Evolutionary conservation across 495 filamentous ascomycete species (phyloP), one percentile per base, ranked within the genome.

Genomic region (Hypoxylon fuscum): DNA sequence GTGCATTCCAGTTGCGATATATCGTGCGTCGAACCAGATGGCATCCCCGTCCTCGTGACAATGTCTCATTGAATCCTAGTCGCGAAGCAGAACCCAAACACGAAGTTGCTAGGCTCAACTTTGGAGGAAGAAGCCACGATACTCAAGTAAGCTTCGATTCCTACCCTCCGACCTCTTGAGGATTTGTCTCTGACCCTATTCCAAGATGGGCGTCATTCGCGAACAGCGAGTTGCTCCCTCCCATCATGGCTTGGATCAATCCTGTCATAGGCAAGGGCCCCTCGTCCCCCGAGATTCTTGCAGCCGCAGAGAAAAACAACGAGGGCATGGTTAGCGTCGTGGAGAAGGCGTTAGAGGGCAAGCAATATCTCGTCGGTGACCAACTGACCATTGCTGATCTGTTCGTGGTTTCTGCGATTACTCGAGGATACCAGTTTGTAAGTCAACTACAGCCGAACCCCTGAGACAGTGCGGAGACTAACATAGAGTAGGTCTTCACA

Each of bases 111-210:
- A 4, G 31, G 31, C 3, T 34, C 31, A 12, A 34, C 31, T 34
- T 12, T 34, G 8, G 31, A 34, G 31, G 31, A 34, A 34, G 31
- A 34, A 34, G 31, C 31, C 8, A 34, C 31, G 31, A 34, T 34
- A 4, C 10, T 34, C 31, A 34, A 34, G 31, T 34, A 34, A 34
- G 31, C n/a, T 34, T 29, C 27, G 27, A 34, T 34, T 34, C 2
- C 31, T 34, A 34, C 31, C 8, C 31, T 10, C 9, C 9, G n/a
- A 34, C 31, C n/a, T 34, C 2, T 17, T 40, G 5, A 18, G 8
- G 5, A 20, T 22, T 42, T 1, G 87, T 86, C 8, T 87, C 89
- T 3, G 55, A 74, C 5, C 77, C 90, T 3, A 82, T 8, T 42
- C 20, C 74, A 57, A 77, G 64, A 60, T 62, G 18, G 49, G 18